These are phyloP conservation scores for Ceratobasidium sp. DNA, from an alignment of 1,284 basidiomycete genomes.

Conservation along the genomic window DNA sequence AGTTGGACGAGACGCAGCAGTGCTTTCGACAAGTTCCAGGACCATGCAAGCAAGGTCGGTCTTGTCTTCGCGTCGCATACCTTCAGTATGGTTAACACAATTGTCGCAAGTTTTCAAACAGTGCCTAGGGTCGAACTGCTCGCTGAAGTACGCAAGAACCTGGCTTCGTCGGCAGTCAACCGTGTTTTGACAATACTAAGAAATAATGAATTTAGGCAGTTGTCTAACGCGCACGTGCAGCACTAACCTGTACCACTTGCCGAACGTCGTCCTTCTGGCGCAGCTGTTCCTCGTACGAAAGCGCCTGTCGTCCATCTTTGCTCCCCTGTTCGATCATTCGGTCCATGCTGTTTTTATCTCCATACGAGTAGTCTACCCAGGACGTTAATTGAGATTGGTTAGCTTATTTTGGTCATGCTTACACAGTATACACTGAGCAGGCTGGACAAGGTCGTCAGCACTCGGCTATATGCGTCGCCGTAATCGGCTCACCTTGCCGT, in stretches of 20 bases:
- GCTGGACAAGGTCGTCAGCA: background rate
- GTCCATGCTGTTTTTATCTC: conserved; percentile 59
- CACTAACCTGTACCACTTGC: conserved; percentile 58
- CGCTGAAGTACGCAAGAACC: conserved; percentile 74
- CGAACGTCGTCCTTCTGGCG: conserved; percentile 63
- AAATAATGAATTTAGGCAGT: background rate
- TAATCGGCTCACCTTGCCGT: conserved; percentile 61
- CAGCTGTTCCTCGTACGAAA: conserved; percentile 59
- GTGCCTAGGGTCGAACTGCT: conserved; percentile 62
- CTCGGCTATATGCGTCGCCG: too few species aligned
- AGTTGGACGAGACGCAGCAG: conserved; percentile 57
- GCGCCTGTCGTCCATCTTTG: conserved; percentile 46
- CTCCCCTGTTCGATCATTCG: conserved; percentile 62
- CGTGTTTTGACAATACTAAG: conserved; percentile 75
- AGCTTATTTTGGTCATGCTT: background rate
- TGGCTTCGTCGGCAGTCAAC: conserved; percentile 87
- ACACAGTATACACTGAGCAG: conserved; percentile 40
- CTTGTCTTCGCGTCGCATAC: conserved; percentile 57
- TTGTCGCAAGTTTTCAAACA: conserved; percentile 79
- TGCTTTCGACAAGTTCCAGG: conserved; percentile 60
- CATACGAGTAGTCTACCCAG: conserved; percentile 60
- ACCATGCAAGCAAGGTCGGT: conserved; percentile 59
- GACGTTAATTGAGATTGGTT: background rate
- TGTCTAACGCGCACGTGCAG: background rate
- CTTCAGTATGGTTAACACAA: conserved; percentile 60